A percentile compares a stretch with the other conserved stretches of the same genome.
Evolutionary conservation across 2,329 filamentous ascomycete genomes (phyloP).

Genomic region (Pseudocercospora musae): DNA sequence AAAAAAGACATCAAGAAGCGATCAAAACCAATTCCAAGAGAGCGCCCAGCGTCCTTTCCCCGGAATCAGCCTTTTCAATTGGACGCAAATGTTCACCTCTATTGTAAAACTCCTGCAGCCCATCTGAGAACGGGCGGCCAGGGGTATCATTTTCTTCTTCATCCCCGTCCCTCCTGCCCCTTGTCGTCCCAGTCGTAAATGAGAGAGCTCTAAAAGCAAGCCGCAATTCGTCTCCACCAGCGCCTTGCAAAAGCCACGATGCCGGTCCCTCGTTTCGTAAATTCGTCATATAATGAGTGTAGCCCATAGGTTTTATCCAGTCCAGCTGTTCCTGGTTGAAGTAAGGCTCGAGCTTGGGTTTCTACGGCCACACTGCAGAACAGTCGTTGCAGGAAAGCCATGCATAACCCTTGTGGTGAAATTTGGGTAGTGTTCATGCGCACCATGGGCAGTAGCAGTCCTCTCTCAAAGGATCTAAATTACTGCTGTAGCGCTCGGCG

Average conservation of each 20-base stretch:
- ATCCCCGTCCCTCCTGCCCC: background rate
- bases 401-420: background rate
- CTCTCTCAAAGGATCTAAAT: background rate
- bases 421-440: background rate
- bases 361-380: background rate
- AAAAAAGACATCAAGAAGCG: background rate
- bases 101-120: background rate
- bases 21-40: background rate
- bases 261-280: background rate
- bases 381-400: background rate
- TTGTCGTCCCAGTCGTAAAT: background rate
- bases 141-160: background rate
- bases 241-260: background rate
- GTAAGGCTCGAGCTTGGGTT: background rate
- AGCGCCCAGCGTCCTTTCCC: background rate
- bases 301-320: background rate
- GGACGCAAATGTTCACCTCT: background rate
- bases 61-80: background rate
- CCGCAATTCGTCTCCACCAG: constrained; percentile 1
- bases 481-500: background rate
- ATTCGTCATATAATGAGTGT: background rate
- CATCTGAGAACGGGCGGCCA: background rate
- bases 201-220: background rate
- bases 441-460: background rate
- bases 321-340: background rate